A percentile compares a stretch with the other conserved stretches of the same genome.
Evolutionary conservation across 148 eudicot species (phyloP).

Genomic region (Rhododendron vialii): DNA sequence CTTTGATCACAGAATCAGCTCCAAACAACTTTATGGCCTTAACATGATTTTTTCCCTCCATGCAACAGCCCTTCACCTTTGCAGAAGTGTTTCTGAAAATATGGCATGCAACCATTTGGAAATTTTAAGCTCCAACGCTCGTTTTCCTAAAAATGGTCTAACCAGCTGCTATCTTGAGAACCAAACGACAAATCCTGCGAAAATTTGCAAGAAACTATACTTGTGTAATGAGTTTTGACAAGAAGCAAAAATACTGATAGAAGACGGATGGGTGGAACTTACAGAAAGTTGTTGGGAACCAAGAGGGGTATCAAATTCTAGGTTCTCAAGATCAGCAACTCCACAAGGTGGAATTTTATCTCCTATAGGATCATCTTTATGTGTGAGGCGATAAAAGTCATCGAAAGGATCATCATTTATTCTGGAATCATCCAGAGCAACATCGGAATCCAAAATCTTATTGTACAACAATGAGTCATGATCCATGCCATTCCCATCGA

Average conservation of each 20-base stretch:
- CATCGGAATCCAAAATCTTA: conserved; percentile 39
- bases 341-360: conserved; percentile 19
- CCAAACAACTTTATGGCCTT: neutral
- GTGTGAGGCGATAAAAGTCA: conserved; percentile 19
- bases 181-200: conserved; percentile 64
- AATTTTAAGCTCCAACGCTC: neutral
- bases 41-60: neutral
- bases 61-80: neutral
- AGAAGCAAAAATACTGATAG: neutral
- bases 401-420: conserved; percentile 7
- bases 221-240: neutral
- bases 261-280: conserved; percentile 19
- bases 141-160: conserved; percentile 30
- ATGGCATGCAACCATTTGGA: neutral
- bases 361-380: conserved; percentile 22
- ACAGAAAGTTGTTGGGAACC: conserved; percentile 53
- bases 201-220: neutral
- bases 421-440: conserved; percentile 21
- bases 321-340: conserved; percentile 41
- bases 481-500: conserved; percentile 22
- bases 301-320: conserved; percentile 52
- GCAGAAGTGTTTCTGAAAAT: neutral
- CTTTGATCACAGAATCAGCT: neutral
- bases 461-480: conserved; percentile 39
- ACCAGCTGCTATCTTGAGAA: conserved; percentile 79